Percentiles rank a stretch among this genome's conserved stretches.
Evolutionary conservation across 768 basidiomycete species (phyloP).

Genomic region (Leccinum rimulosum): DNA sequence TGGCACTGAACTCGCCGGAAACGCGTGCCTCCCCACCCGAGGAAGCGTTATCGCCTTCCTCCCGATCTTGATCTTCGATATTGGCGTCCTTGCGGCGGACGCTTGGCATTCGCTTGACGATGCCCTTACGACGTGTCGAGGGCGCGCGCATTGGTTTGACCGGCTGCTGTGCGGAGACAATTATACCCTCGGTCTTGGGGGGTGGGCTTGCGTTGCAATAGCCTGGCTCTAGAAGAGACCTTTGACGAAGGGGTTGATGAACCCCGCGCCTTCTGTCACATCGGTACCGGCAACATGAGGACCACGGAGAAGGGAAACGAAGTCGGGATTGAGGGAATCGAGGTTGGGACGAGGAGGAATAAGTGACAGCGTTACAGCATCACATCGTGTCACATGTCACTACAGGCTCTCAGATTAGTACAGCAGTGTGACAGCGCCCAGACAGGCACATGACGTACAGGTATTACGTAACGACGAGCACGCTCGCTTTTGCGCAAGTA

Average conservation of each 20-base stretch:
- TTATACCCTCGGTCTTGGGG: slow-evolving; percentile 86
- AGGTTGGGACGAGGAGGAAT: slow-evolving; percentile 86
- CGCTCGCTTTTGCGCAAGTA: too few species aligned
- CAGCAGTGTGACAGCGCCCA: too few species aligned
- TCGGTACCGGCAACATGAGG: too few species aligned
- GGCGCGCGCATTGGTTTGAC: slow-evolving; percentile 96
- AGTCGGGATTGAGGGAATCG: slow-evolving; percentile 89
- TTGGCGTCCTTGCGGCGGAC: slow-evolving; percentile 31
- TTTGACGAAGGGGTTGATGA: slow-evolving; percentile 88
- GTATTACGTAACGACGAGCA: too few species aligned
- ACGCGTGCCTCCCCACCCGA: too few species aligned
- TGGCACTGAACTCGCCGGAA: too few species aligned
- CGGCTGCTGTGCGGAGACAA: slow-evolving; percentile 90
- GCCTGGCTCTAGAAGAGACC: slow-evolving; percentile 84
- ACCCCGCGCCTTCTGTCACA: slow-evolving; percentile 67
- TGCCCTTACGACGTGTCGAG: slow-evolving; percentile 79
- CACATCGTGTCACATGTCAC: too few species aligned
- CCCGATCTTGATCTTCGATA: slow-evolving; percentile 48
- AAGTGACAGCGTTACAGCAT: too few species aligned
- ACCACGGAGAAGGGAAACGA: too few species aligned
- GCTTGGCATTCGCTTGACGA: slow-evolving; percentile 50
- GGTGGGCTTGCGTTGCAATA: slow-evolving; percentile 90
- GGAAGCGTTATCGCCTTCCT: slow-evolving; percentile 39
- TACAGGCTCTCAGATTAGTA: too few species aligned
- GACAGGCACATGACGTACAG: too few species aligned